Conservation (phyloP, 768 basidiomycete species). For the Mycena latifolia region DNA sequence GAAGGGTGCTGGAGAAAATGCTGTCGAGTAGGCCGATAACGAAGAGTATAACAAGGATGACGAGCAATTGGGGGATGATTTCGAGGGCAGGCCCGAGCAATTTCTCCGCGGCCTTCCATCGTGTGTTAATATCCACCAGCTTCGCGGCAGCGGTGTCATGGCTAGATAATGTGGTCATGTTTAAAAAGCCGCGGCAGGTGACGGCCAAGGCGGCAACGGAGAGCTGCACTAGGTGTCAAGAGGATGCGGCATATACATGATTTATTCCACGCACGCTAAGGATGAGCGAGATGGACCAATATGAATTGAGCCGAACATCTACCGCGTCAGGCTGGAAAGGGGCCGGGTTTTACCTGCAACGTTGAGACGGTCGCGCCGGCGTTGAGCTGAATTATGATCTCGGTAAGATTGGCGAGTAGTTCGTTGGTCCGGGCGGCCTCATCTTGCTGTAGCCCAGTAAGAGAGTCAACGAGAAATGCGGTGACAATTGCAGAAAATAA, state of each 20-base stretch:
- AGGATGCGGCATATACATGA: neutral
- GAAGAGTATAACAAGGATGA: no score
- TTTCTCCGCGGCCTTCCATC: neutral
- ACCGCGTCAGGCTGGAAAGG: no score
- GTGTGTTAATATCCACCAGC: neutral
- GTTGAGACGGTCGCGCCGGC: neutral
- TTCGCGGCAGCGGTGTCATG: neutral
- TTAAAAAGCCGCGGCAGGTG: neutral
- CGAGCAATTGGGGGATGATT: no score
- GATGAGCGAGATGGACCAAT: no score
- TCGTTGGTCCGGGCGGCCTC: slow-evolving; percentile 41
- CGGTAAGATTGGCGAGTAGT: slow-evolving; percentile 46
- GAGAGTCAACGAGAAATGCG: slow-evolving; percentile 2
- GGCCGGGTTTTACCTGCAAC: no score
- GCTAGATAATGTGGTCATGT: neutral
- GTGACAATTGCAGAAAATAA: slow-evolving; percentile 8
- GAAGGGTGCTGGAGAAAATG: no score
- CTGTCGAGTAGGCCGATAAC: no score
- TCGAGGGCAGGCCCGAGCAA: neutral
- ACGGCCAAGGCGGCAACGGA: neutral
- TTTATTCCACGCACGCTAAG: neutral
- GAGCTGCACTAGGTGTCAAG: no score
- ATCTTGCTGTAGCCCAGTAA: neutral
- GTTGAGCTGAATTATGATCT: slow-evolving; percentile 22
- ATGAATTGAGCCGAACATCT: no score